phyloP scores from a whole-genome alignment of 305 asterid species.

The Fraxinus greggii region DNA sequence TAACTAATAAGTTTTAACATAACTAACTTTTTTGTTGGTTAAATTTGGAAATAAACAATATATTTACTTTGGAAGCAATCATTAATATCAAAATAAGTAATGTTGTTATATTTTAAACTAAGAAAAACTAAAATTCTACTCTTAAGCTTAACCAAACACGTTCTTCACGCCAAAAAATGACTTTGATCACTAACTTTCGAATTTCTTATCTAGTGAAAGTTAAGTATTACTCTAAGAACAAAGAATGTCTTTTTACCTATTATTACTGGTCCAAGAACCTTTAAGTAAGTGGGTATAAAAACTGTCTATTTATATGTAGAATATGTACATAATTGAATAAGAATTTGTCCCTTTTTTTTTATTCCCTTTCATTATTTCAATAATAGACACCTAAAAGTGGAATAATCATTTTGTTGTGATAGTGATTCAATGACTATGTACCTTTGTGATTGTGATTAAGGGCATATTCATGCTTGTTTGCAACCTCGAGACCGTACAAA shows the following conservation, averaged over 20 bases:
- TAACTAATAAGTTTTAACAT: no score
- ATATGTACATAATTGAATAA: background rate
- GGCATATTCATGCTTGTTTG: slow-evolving; percentile 27
- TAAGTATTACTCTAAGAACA: no score
- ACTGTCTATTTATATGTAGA: background rate
- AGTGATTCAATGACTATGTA: background rate
- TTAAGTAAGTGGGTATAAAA: slow-evolving; percentile 38
- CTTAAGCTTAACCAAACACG: background rate
- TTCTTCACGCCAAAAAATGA: slow-evolving; percentile 19
- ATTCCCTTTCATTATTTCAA: slow-evolving; percentile 25
- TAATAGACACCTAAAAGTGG: slow-evolving; percentile 13
- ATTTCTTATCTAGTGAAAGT: slow-evolving; percentile 27
- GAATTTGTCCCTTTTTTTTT: slow-evolving; percentile 21
- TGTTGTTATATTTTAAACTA: no score
- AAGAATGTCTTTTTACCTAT: slow-evolving; percentile 22
- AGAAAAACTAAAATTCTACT: no score
- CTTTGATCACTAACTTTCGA: slow-evolving; percentile 39
- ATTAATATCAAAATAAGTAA: no score
- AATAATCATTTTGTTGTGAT: slow-evolving; percentile 12
- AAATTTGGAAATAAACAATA: no score
- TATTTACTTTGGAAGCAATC: no score
- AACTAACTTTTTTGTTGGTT: no score
- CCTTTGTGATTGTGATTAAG: background rate
- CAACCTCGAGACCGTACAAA: slow-evolving; percentile 37
- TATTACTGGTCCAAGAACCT: slow-evolving; percentile 18